Base-by-base conservation (phyloP, 2,329 filamentous ascomycete species). In the Cordyceps cateniannulata region DNA sequence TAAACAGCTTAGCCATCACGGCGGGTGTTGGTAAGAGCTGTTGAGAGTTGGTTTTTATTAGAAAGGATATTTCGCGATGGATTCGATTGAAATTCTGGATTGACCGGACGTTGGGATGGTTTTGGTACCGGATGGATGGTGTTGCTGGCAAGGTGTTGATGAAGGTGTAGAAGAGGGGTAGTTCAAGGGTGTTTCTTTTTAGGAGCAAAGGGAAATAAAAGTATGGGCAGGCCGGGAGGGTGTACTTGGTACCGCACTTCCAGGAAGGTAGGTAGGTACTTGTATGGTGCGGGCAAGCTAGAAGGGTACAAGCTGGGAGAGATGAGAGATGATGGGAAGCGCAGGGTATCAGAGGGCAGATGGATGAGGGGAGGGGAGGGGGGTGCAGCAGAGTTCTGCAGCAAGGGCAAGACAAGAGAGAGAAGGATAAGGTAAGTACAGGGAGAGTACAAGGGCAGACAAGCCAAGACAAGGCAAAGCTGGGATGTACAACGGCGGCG, bases 1-100 rank as follows among this genome's bases (percentile, higher is more conserved):
- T 91, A 75, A 97, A 97, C 70, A 97, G 85, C 78, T 97, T 97
- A 63, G 92, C 88, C 93, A 96, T 96, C 75, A 71, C 74, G 8
- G 55, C 32, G 5, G 18, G 20, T 12, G 22, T 27, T 49, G 32
- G 12, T 67, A 62, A 62, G 50, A 29, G 53, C 25, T 62, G 51
- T 20, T 47, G 47, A 27, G 20, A 27, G 35, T 49, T 27, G 3
- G n/a, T 45, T 29, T 27, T 16, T 52, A 44, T 52, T 25, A 27
- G 22, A 40, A 10, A n/a, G 20, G 29, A 49, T 42, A 14, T 29
- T 49, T 49, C 32, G 45, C 54, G 54, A 58, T 40, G 54, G 5
- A 8, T 18, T 22, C 1, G 24, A 58, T 49, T 57, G 32, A 40
- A 42, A 14, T 49, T 49, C 29, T 47, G 27, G 25, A 29, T 58